Conservation (phyloP, 768 basidiomycete species). For the Cystoderma amianthinum region DNA sequence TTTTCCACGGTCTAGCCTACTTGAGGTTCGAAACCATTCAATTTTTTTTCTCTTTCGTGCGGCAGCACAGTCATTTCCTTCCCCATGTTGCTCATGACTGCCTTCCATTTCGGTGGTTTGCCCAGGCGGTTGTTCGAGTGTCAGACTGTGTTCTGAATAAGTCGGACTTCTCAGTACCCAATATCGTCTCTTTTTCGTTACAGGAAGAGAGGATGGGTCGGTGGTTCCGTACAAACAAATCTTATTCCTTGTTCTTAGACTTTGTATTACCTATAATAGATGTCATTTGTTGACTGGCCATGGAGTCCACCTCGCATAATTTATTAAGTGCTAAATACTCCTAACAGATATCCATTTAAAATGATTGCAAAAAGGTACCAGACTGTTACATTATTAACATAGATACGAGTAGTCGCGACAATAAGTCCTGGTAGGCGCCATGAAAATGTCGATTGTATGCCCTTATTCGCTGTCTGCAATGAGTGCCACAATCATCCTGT, state of each 20-base stretch:
- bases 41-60: constrained; percentile 45
- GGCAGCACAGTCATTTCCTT: constrained; percentile 74
- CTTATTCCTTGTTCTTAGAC: too few relatives aligned
- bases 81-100: constrained; percentile 87
- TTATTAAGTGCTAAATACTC: too few relatives aligned
- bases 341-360: too few relatives aligned
- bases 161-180: constrained; percentile 80
- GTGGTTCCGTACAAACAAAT: constrained; percentile 48
- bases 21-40: constrained; percentile 6
- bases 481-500: constrained; percentile 81
- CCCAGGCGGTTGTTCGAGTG: constrained; percentile 80
- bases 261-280: too few relatives aligned
- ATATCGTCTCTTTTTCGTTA: constrained; percentile 36
- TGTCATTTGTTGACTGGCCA: too few relatives aligned
- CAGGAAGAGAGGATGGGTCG: constrained; percentile 66
- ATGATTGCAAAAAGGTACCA: too few relatives aligned
- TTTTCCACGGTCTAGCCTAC: constrained; percentile 23
- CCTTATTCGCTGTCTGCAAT: constrained; percentile 71
- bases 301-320: too few relatives aligned
- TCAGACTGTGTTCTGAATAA: constrained; percentile 78
- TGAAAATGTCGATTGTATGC: too few relatives aligned
- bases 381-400: too few relatives aligned
- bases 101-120: constrained; percentile 22
- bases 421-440: too few relatives aligned
- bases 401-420: too few relatives aligned